Evolutionary conservation across 306 rosid species (phyloP).

Genomic region (Leucaena leucocephala): DNA sequence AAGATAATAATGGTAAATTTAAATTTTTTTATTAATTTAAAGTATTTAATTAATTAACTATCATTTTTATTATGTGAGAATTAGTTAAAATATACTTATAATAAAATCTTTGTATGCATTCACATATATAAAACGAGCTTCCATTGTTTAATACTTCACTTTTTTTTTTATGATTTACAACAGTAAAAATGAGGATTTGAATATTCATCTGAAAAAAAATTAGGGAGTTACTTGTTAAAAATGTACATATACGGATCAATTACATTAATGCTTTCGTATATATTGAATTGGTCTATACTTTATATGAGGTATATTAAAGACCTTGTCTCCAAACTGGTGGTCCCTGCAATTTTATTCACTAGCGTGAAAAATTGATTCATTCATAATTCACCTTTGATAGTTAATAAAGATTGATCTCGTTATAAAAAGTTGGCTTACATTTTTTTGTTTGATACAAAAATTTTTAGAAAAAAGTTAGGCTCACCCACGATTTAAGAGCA

Average conservation of each 20-base stretch:
- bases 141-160: background rate
- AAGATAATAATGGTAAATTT: too few relatives aligned
- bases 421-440: too few relatives aligned
- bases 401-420: too few relatives aligned
- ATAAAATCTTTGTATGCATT: too few relatives aligned
- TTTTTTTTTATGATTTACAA: background rate
- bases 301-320: background rate
- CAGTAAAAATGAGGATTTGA: background rate
- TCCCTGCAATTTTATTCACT: background rate
- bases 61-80: too few relatives aligned
- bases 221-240: background rate
- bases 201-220: background rate
- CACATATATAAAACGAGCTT: background rate
- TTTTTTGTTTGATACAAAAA: too few relatives aligned
- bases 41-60: too few relatives aligned
- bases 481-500: too few relatives aligned
- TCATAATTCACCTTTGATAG: background rate
- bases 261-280: background rate
- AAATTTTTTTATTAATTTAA: too few relatives aligned
- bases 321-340: background rate
- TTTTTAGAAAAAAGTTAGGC: too few relatives aligned
- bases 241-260: background rate
- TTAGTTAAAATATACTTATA: too few relatives aligned
- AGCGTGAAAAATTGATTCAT: background rate
- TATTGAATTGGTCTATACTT: slow-evolving; percentile 2